Evolutionary conservation across 2,329 filamentous ascomycete genomes (phyloP).

Genomic region (Calcarisporium arbuscula): DNA sequence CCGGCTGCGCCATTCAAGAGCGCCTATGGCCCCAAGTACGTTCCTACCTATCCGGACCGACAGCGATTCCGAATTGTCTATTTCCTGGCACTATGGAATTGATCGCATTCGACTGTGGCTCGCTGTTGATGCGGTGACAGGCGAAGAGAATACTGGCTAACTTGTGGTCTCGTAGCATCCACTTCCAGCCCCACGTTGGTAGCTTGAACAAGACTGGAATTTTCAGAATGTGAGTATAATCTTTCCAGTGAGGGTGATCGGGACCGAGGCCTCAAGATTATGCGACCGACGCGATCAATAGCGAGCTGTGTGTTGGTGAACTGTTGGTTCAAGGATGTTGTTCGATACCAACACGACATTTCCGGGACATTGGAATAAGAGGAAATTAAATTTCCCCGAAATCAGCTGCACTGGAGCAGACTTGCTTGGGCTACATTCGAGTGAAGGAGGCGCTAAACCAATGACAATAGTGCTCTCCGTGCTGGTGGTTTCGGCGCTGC

Average conservation of each 20-base stretch:
- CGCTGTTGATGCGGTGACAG: too few species aligned
- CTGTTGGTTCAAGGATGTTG: too few species aligned
- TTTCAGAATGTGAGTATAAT: conserved; percentile 45
- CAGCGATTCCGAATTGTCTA: background rate
- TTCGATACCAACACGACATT: too few species aligned
- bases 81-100: too few species aligned
- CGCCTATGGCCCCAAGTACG: conserved; percentile 61
- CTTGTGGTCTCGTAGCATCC: conserved; percentile 43
- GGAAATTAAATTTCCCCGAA: too few species aligned
- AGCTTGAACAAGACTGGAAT: conserved; percentile 41
- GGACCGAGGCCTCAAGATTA: conserved; percentile 8
- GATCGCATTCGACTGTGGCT: too few species aligned
- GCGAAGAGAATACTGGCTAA: conserved; percentile 17
- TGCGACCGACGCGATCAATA: too few species aligned
- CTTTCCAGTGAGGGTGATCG: background rate
- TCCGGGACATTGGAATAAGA: too few species aligned
- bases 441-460: too few species aligned
- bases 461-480: conserved; percentile 48
- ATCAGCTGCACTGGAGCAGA: too few species aligned
- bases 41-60: conserved; percentile 7
- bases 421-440: too few species aligned
- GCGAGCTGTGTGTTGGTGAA: too few species aligned
- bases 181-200: conserved; percentile 47
- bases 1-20: conserved; percentile 50
- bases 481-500: conserved; percentile 50